phyloP scores from a whole-genome alignment of 192 early-diverging fungal genomes.

The Umbelopsis isabellina region DNA sequence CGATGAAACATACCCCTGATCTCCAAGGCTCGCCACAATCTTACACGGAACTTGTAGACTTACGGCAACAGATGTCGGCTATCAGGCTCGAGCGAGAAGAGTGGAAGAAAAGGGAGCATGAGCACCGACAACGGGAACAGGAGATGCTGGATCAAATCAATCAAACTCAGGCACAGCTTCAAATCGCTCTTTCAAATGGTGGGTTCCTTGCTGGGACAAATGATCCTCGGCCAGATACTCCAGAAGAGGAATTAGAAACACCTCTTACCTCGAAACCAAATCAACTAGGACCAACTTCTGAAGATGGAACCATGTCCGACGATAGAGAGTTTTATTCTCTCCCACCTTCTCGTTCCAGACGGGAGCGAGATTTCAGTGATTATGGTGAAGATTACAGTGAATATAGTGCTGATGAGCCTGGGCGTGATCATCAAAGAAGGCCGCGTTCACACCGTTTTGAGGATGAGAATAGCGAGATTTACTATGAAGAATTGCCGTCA shows the following conservation, averaged over 20 bases:
- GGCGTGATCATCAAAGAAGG: not conserved
- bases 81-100: slow-evolving; percentile 16
- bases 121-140: slow-evolving; percentile 18
- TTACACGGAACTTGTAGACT: not conserved
- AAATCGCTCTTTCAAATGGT: slow-evolving; percentile 10
- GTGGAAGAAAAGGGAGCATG: slow-evolving; percentile 22
- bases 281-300: slow-evolving; percentile 1
- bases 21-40: not conserved
- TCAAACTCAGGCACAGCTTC: slow-evolving; percentile 24
- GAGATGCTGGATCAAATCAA: slow-evolving; percentile 26
- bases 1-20: not conserved
- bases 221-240: not conserved
- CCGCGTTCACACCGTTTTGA: not conserved
- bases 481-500: not conserved
- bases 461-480: not conserved
- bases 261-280: not conserved
- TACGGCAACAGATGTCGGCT: slow-evolving; percentile 13
- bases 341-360: slow-evolving; percentile 4
- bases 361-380: slow-evolving; percentile 5
- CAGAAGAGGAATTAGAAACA: not conserved
- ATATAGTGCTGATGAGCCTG: slow-evolving; percentile 1
- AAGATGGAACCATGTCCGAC: not conserved
- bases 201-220: not conserved
- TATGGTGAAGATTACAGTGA: not conserved
- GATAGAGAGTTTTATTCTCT: slow-evolving; percentile 17